Percentiles rank a stretch among this genome's conserved stretches.
These are phyloP conservation scores for Calonectria hawksworthii DNA, from an alignment of 2,329 filamentous ascomycete genomes.

Conservation along the genomic window DNA sequence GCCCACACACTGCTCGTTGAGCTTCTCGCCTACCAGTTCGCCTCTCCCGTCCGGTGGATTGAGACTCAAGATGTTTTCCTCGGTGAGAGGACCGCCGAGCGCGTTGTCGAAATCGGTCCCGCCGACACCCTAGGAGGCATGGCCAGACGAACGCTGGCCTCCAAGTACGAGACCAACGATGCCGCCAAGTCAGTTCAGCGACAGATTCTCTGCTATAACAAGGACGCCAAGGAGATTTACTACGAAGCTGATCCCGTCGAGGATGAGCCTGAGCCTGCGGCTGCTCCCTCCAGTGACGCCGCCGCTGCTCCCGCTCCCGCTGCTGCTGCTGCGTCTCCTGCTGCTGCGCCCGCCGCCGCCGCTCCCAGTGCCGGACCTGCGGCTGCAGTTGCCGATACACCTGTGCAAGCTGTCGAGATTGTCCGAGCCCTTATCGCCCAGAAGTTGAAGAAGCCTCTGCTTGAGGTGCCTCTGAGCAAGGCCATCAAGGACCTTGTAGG, in stretches of 20 bases:
- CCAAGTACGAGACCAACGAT: conserved; percentile 99
- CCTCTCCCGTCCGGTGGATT: conserved; percentile 99
- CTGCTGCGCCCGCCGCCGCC: conserved; percentile 68
- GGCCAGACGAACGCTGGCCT: conserved; percentile 94
- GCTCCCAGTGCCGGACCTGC: conserved; percentile 86
- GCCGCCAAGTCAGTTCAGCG: conserved; percentile 96
- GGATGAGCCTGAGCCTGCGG: conserved; percentile 81
- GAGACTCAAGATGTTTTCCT: conserved; percentile 99
- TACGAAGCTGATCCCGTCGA: conserved; percentile 97
- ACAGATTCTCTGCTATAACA: conserved; percentile 99
- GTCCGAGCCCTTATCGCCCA: conserved; percentile 92
- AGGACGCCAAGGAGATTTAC: conserved; percentile 99
- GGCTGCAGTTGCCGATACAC: conserved; percentile 86
- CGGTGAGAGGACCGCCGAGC: conserved; percentile 93
- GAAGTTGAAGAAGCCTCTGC: conserved; percentile 94
- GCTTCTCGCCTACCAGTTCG: conserved; percentile 99
- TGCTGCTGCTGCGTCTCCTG: conserved; percentile 66
- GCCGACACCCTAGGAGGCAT: conserved; percentile 97
- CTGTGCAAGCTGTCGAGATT: conserved; percentile 90
- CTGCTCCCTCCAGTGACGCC: conserved; percentile 62
- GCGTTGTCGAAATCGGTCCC: conserved; percentile 97
- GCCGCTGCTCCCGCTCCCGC: conserved; percentile 67
- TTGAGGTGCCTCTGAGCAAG: conserved; percentile 92
- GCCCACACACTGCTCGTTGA: conserved; percentile 98
- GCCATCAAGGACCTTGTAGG: conserved; percentile 99